Evolutionary conservation across 2,329 filamentous ascomycete species (phyloP), one percentile per base, ranked within the genome.

Genomic region (Colletotrichum tropicicola): DNA sequence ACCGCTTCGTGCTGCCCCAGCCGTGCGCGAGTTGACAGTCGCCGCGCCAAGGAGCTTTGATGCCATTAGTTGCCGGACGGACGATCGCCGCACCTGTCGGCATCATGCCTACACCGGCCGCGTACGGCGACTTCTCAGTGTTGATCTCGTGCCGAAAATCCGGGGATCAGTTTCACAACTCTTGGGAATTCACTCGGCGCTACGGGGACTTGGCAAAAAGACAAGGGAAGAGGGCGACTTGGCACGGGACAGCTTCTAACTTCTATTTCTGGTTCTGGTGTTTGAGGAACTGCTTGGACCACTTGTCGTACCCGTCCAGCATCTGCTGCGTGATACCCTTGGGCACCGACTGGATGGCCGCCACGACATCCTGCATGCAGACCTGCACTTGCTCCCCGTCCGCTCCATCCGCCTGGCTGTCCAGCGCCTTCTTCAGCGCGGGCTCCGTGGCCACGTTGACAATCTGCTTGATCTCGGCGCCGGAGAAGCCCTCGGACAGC

Each of bases 401-500:
- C 30, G 28, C 47, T n/a, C 47, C 41, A 21, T 78, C 70, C 8
- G 69, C 47, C 9, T 68, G 67, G 10, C 67, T 63, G 9, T 68
- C 70, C 8, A 70, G 72, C 41, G 74, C 66, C 59, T 80, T 79
- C 58, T 79, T 75, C 12, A 82, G 84, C 5, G 79, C 77, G 54
- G 79, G 73, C 5, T 80, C 80, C 13, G 67, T 60, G 0, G 82
- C 82, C 55, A 76, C 75, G 32, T 80, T 78, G 69, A 85, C 87
- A 4, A 87, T 82, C 5, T 80, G 81, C 61, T 83, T 80, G 65
- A 98, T 87, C 78, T 98, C 95, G 0, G 94, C 94, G 3, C 94
- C 94, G 2, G 93, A 96, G 75, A 92, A 93, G 0, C 93, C 93
- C 7, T 94, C 90, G 0, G 91, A 91, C 48, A 80, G 76, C 15